phyloP scores from a whole-genome alignment of 768 basidiomycete species.

The Dictyophora rubrovolvata region DNA sequence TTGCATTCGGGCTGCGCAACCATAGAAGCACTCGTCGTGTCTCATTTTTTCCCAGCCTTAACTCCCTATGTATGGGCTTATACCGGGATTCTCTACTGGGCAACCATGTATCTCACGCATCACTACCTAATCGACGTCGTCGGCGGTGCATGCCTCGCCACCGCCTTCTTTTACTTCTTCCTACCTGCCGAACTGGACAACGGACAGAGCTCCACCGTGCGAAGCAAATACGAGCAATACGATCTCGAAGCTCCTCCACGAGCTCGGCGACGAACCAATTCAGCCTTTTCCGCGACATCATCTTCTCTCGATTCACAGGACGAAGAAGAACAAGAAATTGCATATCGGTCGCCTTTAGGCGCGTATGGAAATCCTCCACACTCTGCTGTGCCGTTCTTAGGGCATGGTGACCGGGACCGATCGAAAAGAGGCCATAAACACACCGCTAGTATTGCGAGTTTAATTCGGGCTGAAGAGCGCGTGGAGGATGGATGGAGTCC shows the following conservation, averaged over 20 bases:
- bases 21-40: slow-evolving; percentile 84
- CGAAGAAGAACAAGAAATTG: slow-evolving; percentile 58
- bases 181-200: slow-evolving; percentile 71
- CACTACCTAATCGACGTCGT: slow-evolving; percentile 99
- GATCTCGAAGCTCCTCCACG: slow-evolving; percentile 54
- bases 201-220: slow-evolving; percentile 16
- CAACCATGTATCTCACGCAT: slow-evolving; percentile 97
- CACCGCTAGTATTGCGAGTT: slow-evolving; percentile 75
- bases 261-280: slow-evolving; percentile 15
- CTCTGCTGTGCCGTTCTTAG: slow-evolving; percentile 27
- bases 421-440: slow-evolving; percentile 44
- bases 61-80: slow-evolving; percentile 71
- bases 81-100: slow-evolving; percentile 85
- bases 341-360: slow-evolving; percentile 56
- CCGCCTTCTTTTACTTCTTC: slow-evolving; percentile 77
- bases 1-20: slow-evolving; percentile 88
- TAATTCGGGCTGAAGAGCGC: slow-evolving; percentile 65
- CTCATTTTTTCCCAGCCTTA: slow-evolving; percentile 84
- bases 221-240: slow-evolving; percentile 67
- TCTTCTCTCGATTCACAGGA: slow-evolving; percentile 37
- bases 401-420: slow-evolving; percentile 18
- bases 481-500: slow-evolving; percentile 82
- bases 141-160: slow-evolving; percentile 84
- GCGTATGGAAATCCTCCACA: slow-evolving; percentile 21
- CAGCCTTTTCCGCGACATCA: slow-evolving; percentile 33